Conservation (phyloP, 129 eudicot species). For the Escallonia rubra region DNA sequence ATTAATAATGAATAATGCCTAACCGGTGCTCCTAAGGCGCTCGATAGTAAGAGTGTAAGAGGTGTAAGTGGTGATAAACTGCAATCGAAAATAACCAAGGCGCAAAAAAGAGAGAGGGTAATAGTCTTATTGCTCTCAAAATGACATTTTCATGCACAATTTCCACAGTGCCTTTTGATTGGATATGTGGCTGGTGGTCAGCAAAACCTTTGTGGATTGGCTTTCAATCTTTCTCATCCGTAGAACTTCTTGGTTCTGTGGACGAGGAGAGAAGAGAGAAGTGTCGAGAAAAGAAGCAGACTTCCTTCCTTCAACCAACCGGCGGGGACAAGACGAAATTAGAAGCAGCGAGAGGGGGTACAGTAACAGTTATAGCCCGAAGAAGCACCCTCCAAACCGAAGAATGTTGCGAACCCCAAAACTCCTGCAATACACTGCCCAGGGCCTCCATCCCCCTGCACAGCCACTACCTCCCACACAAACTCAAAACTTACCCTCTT, state of each 20-base stretch:
- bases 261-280: neutral
- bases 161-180: no score
- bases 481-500: slow-evolving; percentile 29
- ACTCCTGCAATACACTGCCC: slow-evolving; percentile 30
- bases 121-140: no score
- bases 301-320: neutral
- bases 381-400: slow-evolving; percentile 18
- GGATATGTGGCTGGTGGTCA: slow-evolving; percentile 1
- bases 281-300: neutral
- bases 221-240: slow-evolving; percentile 36
- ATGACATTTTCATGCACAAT: no score
- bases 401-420: slow-evolving; percentile 34
- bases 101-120: no score
- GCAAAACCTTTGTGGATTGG: slow-evolving; percentile 22
- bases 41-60: no score
- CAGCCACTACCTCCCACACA: slow-evolving; percentile 22
- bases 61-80: no score
- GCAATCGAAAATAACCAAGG: no score
- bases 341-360: slow-evolving; percentile 15
- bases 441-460: slow-evolving; percentile 29
- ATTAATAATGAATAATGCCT: no score
- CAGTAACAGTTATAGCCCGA: neutral
- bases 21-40: no score
- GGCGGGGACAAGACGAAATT: neutral
- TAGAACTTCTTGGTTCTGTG: slow-evolving; percentile 6